phyloP scores from a whole-genome alignment of 1,139 yeast genomes.

The Magnusiomyces suaveolens region DNA sequence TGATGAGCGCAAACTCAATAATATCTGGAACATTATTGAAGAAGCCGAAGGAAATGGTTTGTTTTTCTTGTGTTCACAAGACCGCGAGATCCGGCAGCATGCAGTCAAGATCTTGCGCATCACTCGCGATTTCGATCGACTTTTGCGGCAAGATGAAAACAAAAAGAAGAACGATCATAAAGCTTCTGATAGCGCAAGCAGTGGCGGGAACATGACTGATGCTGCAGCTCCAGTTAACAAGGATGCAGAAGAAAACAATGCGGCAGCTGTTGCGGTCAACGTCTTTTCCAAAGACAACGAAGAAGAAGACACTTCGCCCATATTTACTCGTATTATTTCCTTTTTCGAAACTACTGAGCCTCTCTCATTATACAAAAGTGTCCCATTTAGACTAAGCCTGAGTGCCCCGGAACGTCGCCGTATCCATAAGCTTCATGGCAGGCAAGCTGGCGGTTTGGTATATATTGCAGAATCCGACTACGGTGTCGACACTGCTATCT shows the following conservation, averaged over 20 bases:
- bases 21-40: conserved; percentile 73
- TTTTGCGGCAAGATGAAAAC: conserved; percentile 37
- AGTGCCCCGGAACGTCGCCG: conserved; percentile 78
- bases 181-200: conserved; percentile 18
- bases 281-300: conserved; percentile 32
- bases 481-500: conserved; percentile 89
- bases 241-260: neutral
- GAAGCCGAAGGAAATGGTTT: conserved; percentile 94
- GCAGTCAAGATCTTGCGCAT: conserved; percentile 68
- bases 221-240: conserved; percentile 4
- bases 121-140: conserved; percentile 65
- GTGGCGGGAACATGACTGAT: neutral
- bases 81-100: conserved; percentile 57
- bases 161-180: conserved; percentile 16
- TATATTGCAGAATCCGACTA: conserved; percentile 81
- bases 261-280: neutral
- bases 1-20: conserved; percentile 70
- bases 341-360: conserved; percentile 65
- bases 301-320: conserved; percentile 15
- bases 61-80: conserved; percentile 85
- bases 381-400: conserved; percentile 48
- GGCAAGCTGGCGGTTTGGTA: conserved; percentile 53
- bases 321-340: conserved; percentile 70
- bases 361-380: conserved; percentile 42
- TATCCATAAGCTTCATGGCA: conserved; percentile 51